Evolutionary conservation across 2,329 filamentous ascomycete genomes (phyloP), one percentile per base, ranked within the genome.

Genomic region (Bisporella sp.): DNA sequence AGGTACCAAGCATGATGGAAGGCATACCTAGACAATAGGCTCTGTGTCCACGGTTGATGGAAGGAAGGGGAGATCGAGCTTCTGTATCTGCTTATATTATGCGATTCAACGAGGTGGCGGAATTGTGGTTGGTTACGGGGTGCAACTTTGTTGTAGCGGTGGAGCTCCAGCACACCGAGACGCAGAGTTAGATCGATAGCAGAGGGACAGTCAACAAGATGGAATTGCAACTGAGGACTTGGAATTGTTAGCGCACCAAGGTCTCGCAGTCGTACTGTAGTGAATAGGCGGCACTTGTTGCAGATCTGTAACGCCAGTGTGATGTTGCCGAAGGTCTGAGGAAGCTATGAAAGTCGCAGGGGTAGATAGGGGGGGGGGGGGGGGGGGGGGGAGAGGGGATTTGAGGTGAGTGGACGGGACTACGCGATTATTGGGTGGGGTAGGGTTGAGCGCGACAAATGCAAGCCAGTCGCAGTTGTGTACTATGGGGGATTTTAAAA

Each of bases 231-330:
- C 35, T 9, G 35, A 37, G 2, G 35, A 37, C n/a, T 37, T n/a
- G 9, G 41, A 21, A 21, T 21, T 44, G 44, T 11, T 31, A 31
- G 42, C 42, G 49, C 37, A 31, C 49, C 42, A 55, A 37, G 51
- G 58, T 61, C 59, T 37, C n/a, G 8, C 35, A 37, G 35, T 37
- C 8, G 35, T 37, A 37, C n/a, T 37, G 8, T 37, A n/a, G 8
- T 9, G 35, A 37, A 37, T 59, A 63, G 62, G 64, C 62, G 62
- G 61, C 57, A 66, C 62, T 64, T 68, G 67, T 68, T 57, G 66
- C 68, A 69, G 48, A 62, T 61, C 63, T 68, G 66, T 68, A 65
- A 66, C 66, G 52, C 35, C 45, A 31, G 48, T 45, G 45, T 40
- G 39, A 32, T 48, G 51, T 13, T 31, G 30, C 35, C 35, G 13